Percentiles rank a stretch among this genome's conserved stretches.
Conservation (phyloP, 2,329 filamentous ascomycete genomes). For the Pleoardoris graminearum region DNA sequence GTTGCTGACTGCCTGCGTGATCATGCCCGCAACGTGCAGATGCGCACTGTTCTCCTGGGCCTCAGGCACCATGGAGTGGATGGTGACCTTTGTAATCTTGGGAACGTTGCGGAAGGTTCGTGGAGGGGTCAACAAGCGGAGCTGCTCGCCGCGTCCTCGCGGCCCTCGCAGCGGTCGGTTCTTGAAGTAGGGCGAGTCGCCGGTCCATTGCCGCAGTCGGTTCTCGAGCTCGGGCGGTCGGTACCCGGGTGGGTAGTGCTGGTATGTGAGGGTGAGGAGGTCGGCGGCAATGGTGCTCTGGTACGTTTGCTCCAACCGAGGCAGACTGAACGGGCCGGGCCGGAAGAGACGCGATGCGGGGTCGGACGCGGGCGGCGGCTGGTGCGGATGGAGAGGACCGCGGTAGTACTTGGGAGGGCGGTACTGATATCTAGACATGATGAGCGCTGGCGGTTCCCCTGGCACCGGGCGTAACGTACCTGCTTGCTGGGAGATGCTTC, state of each 20-base stretch:
- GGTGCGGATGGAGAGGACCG: slow-evolving; percentile 88
- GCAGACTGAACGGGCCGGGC: slow-evolving; percentile 86
- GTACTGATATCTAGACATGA: slow-evolving; percentile 77
- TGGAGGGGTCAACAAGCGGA: slow-evolving; percentile 69
- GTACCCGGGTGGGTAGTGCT: slow-evolving; percentile 81
- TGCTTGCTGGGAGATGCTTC: slow-evolving; percentile 55
- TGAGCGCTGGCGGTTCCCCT: slow-evolving; percentile 4
- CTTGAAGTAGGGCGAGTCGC: slow-evolving; percentile 90
- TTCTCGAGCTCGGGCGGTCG: slow-evolving; percentile 60
- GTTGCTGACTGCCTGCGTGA: slow-evolving; percentile 83
- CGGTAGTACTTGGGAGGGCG: slow-evolving; percentile 93
- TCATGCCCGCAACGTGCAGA: slow-evolving; percentile 80
- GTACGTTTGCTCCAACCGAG: slow-evolving; percentile 88
- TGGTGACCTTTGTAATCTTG: slow-evolving; percentile 75
- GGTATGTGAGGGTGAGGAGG: slow-evolving; percentile 85
- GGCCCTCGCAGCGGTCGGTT: slow-evolving; percentile 85
- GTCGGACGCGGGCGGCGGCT: slow-evolving; percentile 83
- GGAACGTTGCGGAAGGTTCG: slow-evolving; percentile 84
- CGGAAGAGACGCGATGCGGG: slow-evolving; percentile 85
- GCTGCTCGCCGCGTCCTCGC: slow-evolving; percentile 71
- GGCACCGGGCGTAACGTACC: slow-evolving; percentile 44
- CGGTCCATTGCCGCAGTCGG: slow-evolving; percentile 82
- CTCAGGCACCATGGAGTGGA: slow-evolving; percentile 73
- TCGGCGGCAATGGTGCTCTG: slow-evolving; percentile 84
- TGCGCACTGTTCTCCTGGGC: slow-evolving; percentile 72